These are phyloP conservation scores for Sarocladium brachiariae DNA, from an alignment of 2,329 filamentous ascomycete species.

Conservation along the genomic window DNA sequence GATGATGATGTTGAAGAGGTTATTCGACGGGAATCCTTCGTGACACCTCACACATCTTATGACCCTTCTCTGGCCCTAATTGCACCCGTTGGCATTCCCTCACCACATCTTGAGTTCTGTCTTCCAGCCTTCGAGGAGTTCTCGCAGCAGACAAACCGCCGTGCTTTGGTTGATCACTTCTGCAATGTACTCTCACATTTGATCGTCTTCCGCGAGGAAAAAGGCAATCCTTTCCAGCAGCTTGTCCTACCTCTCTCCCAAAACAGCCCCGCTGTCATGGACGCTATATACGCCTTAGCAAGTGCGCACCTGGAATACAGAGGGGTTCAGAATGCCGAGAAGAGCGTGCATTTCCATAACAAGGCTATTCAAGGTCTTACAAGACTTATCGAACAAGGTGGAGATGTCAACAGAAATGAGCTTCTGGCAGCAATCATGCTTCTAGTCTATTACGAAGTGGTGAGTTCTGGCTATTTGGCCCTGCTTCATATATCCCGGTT, in stretches of 20 bases:
- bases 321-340: slow-evolving; percentile 45
- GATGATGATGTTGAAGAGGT: slow-evolving; percentile 24
- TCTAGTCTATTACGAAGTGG: slow-evolving; percentile 57
- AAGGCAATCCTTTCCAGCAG: slow-evolving; percentile 56
- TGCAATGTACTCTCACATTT: slow-evolving; percentile 57
- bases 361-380: slow-evolving; percentile 52
- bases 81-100: slow-evolving; percentile 14
- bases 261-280: slow-evolving; percentile 56
- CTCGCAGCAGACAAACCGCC: slow-evolving; percentile 44
- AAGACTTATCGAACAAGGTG: slow-evolving; percentile 47
- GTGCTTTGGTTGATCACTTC: slow-evolving; percentile 54
- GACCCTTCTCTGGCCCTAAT: slow-evolving; percentile 21
- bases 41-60: slow-evolving; percentile 14
- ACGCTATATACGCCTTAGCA: slow-evolving; percentile 77
- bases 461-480: slow-evolving; percentile 27
- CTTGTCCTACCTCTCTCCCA: slow-evolving; percentile 54
- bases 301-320: slow-evolving; percentile 75
- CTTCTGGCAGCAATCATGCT: slow-evolving; percentile 55
- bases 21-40: slow-evolving; percentile 14
- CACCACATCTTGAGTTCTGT: slow-evolving; percentile 41
- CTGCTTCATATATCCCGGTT: too few species aligned
- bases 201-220: slow-evolving; percentile 58
- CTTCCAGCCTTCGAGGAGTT: slow-evolving; percentile 51
- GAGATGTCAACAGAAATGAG: slow-evolving; percentile 46
- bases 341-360: slow-evolving; percentile 53